A percentile compares a stretch with the other conserved stretches of the same genome.
Evolutionary conservation across 2,329 filamentous ascomycete species (phyloP).

Genomic region (Sporothrix globosa): DNA sequence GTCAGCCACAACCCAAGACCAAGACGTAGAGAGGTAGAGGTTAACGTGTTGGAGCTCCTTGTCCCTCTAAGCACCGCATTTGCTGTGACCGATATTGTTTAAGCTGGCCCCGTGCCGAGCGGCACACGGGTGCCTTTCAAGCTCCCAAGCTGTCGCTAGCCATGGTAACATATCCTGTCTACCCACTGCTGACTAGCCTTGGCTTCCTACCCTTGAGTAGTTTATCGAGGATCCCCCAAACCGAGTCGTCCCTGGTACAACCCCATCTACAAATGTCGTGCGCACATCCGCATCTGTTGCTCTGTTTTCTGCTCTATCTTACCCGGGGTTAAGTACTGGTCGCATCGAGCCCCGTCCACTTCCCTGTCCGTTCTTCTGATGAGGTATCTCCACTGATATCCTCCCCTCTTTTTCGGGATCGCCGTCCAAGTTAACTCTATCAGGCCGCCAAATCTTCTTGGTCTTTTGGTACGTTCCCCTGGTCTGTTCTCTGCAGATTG

Average conservation of each 20-base stretch:
- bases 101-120: background rate
- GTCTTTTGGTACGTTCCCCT: background rate
- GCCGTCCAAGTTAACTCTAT: slow-evolving; percentile 22
- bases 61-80: background rate
- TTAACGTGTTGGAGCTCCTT: background rate
- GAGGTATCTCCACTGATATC: background rate
- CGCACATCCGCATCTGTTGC: background rate
- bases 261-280: background rate
- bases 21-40: background rate
- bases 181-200: slow-evolving; percentile 4
- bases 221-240: background rate
- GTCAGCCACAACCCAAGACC: background rate
- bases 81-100: too few species aligned
- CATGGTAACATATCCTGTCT: background rate
- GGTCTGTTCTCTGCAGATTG: background rate
- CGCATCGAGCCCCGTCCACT: background rate
- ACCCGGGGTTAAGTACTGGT: background rate
- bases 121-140: background rate
- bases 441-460: background rate
- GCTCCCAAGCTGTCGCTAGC: background rate
- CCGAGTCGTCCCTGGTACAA: background rate
- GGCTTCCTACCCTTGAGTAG: background rate
- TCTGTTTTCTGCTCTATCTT: background rate
- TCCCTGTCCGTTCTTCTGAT: background rate
- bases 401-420: slow-evolving; percentile 17